Percentiles rank a stretch among this genome's conserved stretches.
These are phyloP conservation scores for Lactifluus hygrophoroides DNA, from an alignment of 768 basidiomycete genomes.

Conservation along the genomic window DNA sequence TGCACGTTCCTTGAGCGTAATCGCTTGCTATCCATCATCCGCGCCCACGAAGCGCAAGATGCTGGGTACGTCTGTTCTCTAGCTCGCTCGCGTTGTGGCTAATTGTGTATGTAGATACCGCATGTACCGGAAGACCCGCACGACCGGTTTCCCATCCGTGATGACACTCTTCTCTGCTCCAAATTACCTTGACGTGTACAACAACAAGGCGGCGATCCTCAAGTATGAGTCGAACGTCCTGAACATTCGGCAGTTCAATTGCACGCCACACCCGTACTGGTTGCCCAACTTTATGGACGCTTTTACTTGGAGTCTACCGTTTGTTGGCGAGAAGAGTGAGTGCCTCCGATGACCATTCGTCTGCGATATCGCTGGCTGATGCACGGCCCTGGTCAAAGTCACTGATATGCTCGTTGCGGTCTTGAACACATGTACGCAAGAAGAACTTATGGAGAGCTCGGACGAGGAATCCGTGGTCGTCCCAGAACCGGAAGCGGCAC, in stretches of 20 bases:
- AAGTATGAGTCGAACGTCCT: conserved; percentile 99
- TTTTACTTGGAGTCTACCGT: conserved; percentile 96
- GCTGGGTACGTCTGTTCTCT: conserved; percentile 60
- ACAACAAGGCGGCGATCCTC: conserved; percentile 97
- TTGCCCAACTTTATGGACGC: conserved; percentile 97
- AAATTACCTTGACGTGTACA: conserved; percentile 97
- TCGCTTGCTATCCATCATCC: conserved; percentile 91
- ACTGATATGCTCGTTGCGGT: conserved; percentile 99
- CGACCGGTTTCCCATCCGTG: conserved; percentile 96
- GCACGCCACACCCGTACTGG: conserved; percentile 92
- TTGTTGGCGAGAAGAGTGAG: conserved; percentile 94
- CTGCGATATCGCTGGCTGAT: background rate
- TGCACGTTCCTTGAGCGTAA: conserved; percentile 97
- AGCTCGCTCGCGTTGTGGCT: background rate
- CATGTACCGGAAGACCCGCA: conserved; percentile 98
- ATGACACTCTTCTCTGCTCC: conserved; percentile 99
- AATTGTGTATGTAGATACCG: conserved; percentile 53
- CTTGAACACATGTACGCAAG: conserved; percentile 93
- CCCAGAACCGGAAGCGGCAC: conserved; percentile 27
- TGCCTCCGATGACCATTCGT: conserved; percentile 10
- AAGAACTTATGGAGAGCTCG: conserved; percentile 81
- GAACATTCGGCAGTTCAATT: conserved; percentile 98
- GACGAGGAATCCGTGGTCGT: conserved; percentile 40
- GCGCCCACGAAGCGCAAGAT: conserved; percentile 98
- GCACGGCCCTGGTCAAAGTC: conserved; percentile 40